phyloP scores from a whole-genome alignment of 1,139 yeast genomes.

The Cylindricascospora bacillispora region DNA sequence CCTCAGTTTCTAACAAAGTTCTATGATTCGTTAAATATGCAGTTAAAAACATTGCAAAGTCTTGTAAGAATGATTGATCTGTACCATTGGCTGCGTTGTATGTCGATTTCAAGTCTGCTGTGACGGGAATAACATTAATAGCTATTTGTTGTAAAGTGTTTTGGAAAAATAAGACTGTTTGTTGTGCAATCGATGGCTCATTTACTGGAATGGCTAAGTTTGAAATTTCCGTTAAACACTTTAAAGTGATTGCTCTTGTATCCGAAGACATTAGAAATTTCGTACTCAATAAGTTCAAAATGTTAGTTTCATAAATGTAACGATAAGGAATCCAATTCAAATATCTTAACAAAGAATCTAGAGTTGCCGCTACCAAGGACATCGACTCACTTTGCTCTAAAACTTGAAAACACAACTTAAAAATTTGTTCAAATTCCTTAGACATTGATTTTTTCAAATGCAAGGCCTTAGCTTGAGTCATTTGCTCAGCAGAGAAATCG shows the following conservation, averaged over 20 bases:
- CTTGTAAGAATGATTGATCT: conserved; percentile 92
- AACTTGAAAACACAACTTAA: conserved; percentile 84
- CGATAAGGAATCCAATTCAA: conserved; percentile 91
- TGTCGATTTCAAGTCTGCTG: conserved; percentile 58
- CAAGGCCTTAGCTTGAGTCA: conserved; percentile 91
- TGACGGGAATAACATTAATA: conserved; percentile 56
- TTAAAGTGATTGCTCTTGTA: conserved; percentile 72
- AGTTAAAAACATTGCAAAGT: conserved; percentile 84
- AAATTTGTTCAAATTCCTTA: conserved; percentile 85
- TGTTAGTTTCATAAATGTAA: conserved; percentile 77
- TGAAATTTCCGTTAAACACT: conserved; percentile 87
- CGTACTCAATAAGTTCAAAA: conserved; percentile 56
- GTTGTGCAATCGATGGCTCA: conserved; percentile 34
- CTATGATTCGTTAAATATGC: conserved; percentile 75
- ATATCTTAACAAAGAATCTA: conserved; percentile 71
- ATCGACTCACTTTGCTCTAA: conserved; percentile 79
- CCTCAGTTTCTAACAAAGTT: conserved; percentile 54
- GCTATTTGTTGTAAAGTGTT: conserved; percentile 59
- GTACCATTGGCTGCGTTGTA: conserved; percentile 66
- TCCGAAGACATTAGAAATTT: conserved; percentile 71
- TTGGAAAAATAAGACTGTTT: conserved; percentile 60
- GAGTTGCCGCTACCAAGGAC: conserved; percentile 71
- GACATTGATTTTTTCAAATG: conserved; percentile 73
- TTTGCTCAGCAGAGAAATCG: conserved; percentile 85
- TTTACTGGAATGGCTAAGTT: conserved; percentile 49